phyloP scores from a whole-genome alignment of 805 yeast genomes.

The Dipodascus geniculatus region DNA sequence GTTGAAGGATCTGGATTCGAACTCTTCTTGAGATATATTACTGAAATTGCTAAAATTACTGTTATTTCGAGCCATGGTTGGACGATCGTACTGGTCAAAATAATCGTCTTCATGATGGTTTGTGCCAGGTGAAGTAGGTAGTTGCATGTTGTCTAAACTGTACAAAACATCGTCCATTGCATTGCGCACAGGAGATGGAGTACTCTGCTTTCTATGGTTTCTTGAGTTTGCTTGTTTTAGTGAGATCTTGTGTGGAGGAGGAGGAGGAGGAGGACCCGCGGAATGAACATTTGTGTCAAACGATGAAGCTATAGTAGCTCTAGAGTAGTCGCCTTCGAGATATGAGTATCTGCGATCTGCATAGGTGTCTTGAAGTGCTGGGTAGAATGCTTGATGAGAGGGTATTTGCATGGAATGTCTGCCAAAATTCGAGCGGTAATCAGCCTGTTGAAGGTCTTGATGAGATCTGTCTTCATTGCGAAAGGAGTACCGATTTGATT shows the following conservation, averaged over 20 bases:
- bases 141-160: slow-evolving; percentile 18
- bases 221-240: slow-evolving; percentile 1
- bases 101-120: background rate
- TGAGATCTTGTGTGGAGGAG: slow-evolving; percentile 25
- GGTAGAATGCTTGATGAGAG: background rate
- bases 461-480: background rate
- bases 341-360: background rate
- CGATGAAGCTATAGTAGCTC: background rate
- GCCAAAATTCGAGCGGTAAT: background rate
- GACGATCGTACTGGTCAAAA: background rate
- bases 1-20: background rate
- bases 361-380: background rate
- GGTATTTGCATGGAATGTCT: background rate
- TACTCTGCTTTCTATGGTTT: slow-evolving; percentile 3
- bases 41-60: background rate
- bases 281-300: background rate
- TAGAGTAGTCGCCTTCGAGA: background rate
- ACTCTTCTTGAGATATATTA: background rate
- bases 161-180: slow-evolving; percentile 26
- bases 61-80: background rate
- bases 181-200: slow-evolving; percentile 23
- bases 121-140: background rate
- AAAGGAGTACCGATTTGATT: background rate
- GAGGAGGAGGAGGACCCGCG: slow-evolving; percentile 22
- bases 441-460: background rate